Base-by-base conservation (phyloP, 371 early-diverging fungal species). In the Circinella minor region DNA sequence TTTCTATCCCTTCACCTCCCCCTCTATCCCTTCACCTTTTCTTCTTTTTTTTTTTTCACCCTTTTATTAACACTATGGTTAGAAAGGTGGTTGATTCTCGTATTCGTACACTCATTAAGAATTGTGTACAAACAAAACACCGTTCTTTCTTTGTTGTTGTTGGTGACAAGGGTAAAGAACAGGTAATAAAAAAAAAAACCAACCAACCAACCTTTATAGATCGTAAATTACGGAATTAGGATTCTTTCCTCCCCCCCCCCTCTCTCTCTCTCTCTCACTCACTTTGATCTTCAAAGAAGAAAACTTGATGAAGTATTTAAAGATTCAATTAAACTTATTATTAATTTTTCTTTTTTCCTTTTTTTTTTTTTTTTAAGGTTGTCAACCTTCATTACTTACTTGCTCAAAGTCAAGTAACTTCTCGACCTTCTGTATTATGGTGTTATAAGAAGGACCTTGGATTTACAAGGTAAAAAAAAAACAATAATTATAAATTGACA, bases 391-490 rank as follows among this genome's bases (percentile, higher is more conserved):
- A 99, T 82, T 97, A 94, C 92, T 87, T 99, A 72, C 85, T 98
- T 27, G 93, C 96, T 17, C 98, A 99, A 85, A 94, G 96, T 14
- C 90, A 94, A 69, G 96, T 97, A 15, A 85, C 94, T 4, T 87
- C 93, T 10, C 86, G 97, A 14, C 98, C 99, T 18, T 94, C 92
- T 11, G 98, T 99, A 36, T 89, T 99, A 27, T 99, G 99, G 99
- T 98, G 98, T 79, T 99, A 99, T 87, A 98, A 99, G 79, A 99
- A 98, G 81, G 98, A 98, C 1, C 89, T 99, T 6, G 97, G 97
- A 9, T 98, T 98, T 76, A 95, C 89, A 61, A 92, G 86, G 88
- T 89, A 83, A 6, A 49, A 49, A 46, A 4, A 17, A n/a, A 51
- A n/a, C 14, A 49, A 14, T 49, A 15, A n/a, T n/a, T n/a, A n/a